These are phyloP conservation scores for Boletus patriciae DNA, from an alignment of 768 basidiomycete genomes.

Conservation along the genomic window DNA sequence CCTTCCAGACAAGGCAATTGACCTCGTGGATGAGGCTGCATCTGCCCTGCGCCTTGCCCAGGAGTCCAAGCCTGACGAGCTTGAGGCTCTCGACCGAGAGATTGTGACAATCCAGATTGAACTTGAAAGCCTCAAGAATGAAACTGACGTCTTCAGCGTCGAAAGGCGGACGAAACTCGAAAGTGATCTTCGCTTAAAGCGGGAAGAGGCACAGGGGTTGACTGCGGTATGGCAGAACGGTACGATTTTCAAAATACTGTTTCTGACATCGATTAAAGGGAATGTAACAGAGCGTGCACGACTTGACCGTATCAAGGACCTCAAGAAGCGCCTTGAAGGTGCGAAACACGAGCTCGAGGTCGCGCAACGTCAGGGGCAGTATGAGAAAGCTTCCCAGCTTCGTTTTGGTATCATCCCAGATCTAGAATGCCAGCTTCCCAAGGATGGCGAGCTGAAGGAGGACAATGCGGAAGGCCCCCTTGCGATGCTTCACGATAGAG, in stretches of 20 bases:
- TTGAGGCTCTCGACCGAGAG: conserved; percentile 80
- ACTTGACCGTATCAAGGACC: conserved; percentile 66
- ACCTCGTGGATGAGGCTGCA: conserved; percentile 92
- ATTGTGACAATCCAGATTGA: conserved; percentile 89
- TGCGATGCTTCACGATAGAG: conserved; percentile 78
- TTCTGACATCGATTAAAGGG: not conserved
- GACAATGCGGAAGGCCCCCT: conserved; percentile 44
- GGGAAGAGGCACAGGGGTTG: conserved; percentile 59
- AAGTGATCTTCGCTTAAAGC: conserved; percentile 56
- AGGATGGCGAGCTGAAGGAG: conserved; percentile 46
- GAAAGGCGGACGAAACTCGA: conserved; percentile 73
- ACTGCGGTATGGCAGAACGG: conserved; percentile 74
- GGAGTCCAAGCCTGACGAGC: conserved; percentile 82
- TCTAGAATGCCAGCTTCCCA: conserved; percentile 68
- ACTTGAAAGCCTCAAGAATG: conserved; percentile 84
- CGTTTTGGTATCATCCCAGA: conserved; percentile 86
- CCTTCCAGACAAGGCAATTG: conserved; percentile 89
- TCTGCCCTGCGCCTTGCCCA: conserved; percentile 84
- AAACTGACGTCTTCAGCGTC: conserved; percentile 79
- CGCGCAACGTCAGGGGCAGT: conserved; percentile 86
- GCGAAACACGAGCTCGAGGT: conserved; percentile 86
- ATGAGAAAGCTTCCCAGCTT: conserved; percentile 78
- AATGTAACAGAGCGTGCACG: conserved; percentile 56
- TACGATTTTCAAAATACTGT: conserved; percentile 19
- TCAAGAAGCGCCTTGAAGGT: conserved; percentile 73